Base-by-base conservation (phyloP, 148 eudicot species). In the Amaranthus cruentus region DNA sequence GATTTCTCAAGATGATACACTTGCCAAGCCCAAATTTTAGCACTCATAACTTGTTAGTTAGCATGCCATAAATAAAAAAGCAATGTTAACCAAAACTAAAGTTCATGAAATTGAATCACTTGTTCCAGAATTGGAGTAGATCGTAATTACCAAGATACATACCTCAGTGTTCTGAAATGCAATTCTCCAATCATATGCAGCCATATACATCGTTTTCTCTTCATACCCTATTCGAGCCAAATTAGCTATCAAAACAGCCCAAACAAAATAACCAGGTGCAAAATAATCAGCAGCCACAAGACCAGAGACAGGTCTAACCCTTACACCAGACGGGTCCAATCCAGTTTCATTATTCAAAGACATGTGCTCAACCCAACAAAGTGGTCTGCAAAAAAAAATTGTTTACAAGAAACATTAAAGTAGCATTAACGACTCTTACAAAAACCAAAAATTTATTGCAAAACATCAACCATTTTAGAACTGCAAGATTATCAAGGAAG, bases 251-350 rank as follows among this genome's bases (percentile, higher is more conserved):
- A 93, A 71, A 61, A 90, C 93, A 38, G 98, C 98, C 98, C 98
- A 93, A 43, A 93, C 98, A 76, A 93, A 93, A 76, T 93, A 93
- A 65, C 98, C 96, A 14, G 96, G 87, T 47, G 89, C 91, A 75
- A 93, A 93, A 77, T 90, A 93, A 81, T 93, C 98, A 50, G 98
- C 98, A 63, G 98, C 98, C 59, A 93, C 96, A 66, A 93, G 98
- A 68, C 98, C 98, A 62, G 84, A 83, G 64, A 90, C 96, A 47
- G 96, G 84, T 77, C 98, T 86, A 65, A 93, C 89, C 86, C 96
- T 80, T 71, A 93, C 80, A 55, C 88, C 88, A 72, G 88, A 81
- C 56, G 90, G 96, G 81, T 93, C 98, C 81, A 90, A 47, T 62
- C 98, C 98, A 66, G 90, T 87, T 78, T 86, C 96, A 74, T 93